These are phyloP conservation scores for Coemansia asiatica DNA, from an alignment of 192 early-diverging fungal genomes.

Conservation along the genomic window DNA sequence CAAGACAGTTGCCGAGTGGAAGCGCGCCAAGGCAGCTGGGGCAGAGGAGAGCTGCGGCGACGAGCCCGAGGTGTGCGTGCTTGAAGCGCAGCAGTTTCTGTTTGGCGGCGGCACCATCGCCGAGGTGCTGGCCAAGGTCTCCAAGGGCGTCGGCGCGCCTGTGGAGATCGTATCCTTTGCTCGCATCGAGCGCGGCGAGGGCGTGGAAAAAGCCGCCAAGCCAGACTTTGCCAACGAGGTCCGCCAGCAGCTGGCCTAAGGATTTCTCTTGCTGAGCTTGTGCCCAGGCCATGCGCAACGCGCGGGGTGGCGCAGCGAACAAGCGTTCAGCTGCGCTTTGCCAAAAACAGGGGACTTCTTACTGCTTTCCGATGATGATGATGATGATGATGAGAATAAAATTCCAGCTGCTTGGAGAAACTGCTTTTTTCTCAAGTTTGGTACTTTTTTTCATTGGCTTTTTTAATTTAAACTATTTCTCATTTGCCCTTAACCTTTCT, in stretches of 20 bases:
- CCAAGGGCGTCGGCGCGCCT: constrained; percentile 51
- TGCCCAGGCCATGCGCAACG: not conserved
- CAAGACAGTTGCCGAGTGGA: constrained; percentile 48
- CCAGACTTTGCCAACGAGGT: constrained; percentile 84
- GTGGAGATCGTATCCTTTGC: constrained; percentile 69
- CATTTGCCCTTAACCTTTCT: not conserved
- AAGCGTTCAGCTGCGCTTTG: not conserved
- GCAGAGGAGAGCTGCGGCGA: constrained; percentile 14
- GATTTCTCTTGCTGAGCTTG: not conserved
- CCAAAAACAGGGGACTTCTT: not conserved
- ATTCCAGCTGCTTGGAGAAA: not conserved
- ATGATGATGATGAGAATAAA: not conserved
- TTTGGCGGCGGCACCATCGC: constrained; percentile 72
- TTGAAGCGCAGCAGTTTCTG: constrained; percentile 73
- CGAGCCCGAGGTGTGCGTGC: constrained; percentile 44
- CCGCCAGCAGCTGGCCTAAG: constrained; percentile 45
- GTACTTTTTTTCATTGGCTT: not conserved
- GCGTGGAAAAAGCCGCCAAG: constrained; percentile 70
- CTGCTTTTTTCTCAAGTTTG: not conserved
- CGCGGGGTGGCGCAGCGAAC: not conserved
- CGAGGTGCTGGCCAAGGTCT: constrained; percentile 57
- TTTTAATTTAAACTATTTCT: not conserved
- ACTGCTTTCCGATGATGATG: too few relatives aligned
- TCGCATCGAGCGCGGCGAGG: constrained; percentile 83
- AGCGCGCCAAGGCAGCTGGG: constrained; percentile 32